Percentiles rank a stretch among this genome's conserved stretches.
phyloP scores from a whole-genome alignment of 257 asterid species.

The Solanum tarapatanum region DNA sequence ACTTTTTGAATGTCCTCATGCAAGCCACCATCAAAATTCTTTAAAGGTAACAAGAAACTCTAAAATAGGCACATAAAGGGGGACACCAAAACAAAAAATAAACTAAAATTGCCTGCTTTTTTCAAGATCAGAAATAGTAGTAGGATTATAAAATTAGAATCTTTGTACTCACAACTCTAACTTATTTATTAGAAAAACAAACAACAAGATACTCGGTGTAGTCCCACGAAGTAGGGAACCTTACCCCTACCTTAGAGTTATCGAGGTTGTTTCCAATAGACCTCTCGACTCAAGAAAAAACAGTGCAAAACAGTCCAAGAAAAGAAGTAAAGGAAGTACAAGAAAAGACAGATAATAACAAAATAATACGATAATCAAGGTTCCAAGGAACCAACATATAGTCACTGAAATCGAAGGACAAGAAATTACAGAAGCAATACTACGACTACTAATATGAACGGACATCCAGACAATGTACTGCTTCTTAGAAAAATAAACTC shows the following conservation, averaged over 20 bases:
- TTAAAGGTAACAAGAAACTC: background rate
- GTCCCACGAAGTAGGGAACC: background rate
- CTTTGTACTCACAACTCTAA: background rate
- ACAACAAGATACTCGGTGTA: background rate
- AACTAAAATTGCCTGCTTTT: background rate
- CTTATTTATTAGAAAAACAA: background rate
- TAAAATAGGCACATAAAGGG: background rate
- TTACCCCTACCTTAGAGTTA: background rate
- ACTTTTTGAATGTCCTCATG: constrained; percentile 17
- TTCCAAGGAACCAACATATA: background rate
- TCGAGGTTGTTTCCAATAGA: background rate
- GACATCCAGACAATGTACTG: background rate
- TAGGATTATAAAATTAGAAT: background rate
- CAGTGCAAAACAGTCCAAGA: background rate
- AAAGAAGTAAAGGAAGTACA: background rate
- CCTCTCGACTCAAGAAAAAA: background rate
- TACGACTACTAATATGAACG: background rate
- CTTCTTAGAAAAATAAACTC: background rate
- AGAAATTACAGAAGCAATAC: background rate
- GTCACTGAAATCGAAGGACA: background rate
- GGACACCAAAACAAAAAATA: background rate
- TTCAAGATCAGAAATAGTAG: background rate
- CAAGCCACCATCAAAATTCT: constrained; percentile 11
- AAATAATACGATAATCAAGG: background rate
- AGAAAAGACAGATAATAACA: background rate